These are phyloP conservation scores for Auriscalpium vulgare DNA, from an alignment of 768 basidiomycete genomes.

Conservation along the genomic window DNA sequence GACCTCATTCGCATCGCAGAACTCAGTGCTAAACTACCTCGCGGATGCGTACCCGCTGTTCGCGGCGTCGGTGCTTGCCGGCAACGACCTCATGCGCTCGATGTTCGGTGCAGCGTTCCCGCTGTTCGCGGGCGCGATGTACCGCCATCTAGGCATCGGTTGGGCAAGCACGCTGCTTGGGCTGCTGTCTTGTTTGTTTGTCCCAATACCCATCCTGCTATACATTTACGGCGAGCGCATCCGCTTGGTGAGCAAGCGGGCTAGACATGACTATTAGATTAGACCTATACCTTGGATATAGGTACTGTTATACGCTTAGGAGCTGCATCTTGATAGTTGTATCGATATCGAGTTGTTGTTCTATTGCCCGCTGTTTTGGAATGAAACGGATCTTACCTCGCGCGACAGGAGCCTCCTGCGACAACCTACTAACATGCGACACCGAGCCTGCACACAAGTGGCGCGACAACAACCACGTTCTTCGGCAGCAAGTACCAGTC, in stretches of 20 bases:
- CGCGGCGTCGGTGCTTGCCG: slow-evolving; percentile 27
- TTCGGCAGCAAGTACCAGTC: too few relatives aligned
- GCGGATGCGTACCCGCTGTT: slow-evolving; percentile 24
- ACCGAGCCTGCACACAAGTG: too few relatives aligned
- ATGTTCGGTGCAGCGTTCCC: slow-evolving; percentile 12
- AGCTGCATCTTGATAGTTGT: too few relatives aligned
- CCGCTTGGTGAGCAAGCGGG: slow-evolving; percentile 11
- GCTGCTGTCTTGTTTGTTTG: slow-evolving; percentile 19
- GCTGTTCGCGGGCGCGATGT: slow-evolving; percentile 17
- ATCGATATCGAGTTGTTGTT: too few relatives aligned
- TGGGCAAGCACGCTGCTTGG: slow-evolving; percentile 21
- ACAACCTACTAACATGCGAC: too few relatives aligned
- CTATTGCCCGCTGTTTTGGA: too few relatives aligned
- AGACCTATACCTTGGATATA: neutral
- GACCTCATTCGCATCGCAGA: slow-evolving; percentile 21
- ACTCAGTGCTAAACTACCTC: slow-evolving; percentile 23
- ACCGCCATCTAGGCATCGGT: slow-evolving; percentile 19
- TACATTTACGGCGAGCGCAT: slow-evolving; percentile 13
- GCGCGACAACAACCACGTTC: too few relatives aligned
- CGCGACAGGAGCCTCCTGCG: too few relatives aligned
- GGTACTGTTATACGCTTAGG: too few relatives aligned
- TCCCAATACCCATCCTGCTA: slow-evolving; percentile 17
- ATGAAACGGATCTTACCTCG: too few relatives aligned
- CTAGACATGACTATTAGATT: slow-evolving; percentile 10
- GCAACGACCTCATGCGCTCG: slow-evolving; percentile 26